A percentile compares a stretch with the other conserved stretches of the same genome.
These are phyloP conservation scores for Trypethelium eluteriae DNA, from an alignment of 495 filamentous ascomycete species.

Conservation along the genomic window DNA sequence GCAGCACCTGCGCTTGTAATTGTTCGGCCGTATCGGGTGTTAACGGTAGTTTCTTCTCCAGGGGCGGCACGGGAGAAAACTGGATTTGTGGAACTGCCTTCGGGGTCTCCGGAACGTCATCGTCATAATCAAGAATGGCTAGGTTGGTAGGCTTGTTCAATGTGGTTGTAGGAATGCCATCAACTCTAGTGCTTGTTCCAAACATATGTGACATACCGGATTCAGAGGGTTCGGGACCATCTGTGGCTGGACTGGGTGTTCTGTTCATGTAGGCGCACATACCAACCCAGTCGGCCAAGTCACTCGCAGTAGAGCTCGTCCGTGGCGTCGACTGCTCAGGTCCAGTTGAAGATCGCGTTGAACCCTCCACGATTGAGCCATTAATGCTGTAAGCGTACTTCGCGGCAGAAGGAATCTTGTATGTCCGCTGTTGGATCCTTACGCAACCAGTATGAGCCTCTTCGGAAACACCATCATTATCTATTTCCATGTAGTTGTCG, in stretches of 20 bases:
- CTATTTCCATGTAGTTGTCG: not conserved
- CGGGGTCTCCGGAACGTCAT: not conserved
- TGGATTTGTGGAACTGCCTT: not conserved
- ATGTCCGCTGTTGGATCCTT: too few relatives aligned
- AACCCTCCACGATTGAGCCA: too few relatives aligned
- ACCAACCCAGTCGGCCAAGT: conserved; percentile 1
- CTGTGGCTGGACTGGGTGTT: not conserved
- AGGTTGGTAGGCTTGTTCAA: too few relatives aligned
- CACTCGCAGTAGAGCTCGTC: not conserved
- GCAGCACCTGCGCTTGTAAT: not conserved
- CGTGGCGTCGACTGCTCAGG: not conserved
- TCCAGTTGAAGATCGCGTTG: too few relatives aligned
- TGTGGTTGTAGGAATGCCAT: not conserved
- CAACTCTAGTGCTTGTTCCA: not conserved
- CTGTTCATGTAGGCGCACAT: not conserved
- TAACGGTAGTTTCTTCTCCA: not conserved
- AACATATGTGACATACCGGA: not conserved
- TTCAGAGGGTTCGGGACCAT: not conserved
- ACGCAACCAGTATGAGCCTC: not conserved
- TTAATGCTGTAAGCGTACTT: too few relatives aligned
- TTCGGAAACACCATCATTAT: not conserved
- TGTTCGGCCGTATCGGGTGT: not conserved
- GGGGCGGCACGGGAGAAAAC: not conserved
- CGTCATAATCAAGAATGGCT: not conserved
- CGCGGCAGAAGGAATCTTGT: too few relatives aligned